Conservation (phyloP, 148 eudicot genomes). For the Rhododendron ferrugineum region DNA sequence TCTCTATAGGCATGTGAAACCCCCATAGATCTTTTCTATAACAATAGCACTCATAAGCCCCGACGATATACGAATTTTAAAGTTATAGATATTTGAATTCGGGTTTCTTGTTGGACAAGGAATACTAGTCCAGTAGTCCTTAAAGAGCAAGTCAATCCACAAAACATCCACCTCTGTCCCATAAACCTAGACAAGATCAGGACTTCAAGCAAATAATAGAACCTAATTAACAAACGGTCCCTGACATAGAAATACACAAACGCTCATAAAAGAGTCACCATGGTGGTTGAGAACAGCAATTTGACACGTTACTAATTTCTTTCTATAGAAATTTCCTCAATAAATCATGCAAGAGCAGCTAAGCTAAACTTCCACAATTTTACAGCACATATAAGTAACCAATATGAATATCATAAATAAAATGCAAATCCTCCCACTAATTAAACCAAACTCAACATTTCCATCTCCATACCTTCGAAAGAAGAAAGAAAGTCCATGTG, state of each 20-base stretch:
- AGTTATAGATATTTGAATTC: background rate
- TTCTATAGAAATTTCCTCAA: background rate
- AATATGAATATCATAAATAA: background rate
- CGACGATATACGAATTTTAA: background rate
- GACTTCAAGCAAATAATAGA: background rate
- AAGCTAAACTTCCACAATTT: background rate
- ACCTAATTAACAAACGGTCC: background rate
- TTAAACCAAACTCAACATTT: background rate
- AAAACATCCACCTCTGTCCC: background rate
- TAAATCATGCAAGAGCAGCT: background rate
- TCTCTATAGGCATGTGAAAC: background rate
- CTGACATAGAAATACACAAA: background rate
- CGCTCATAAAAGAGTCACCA: background rate
- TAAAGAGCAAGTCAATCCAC: background rate
- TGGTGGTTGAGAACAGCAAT: background rate
- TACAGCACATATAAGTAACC: background rate
- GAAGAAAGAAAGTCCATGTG: slow-evolving; percentile 98
- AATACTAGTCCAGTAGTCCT: background rate
- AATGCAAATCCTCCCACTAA: background rate
- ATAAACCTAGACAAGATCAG: background rate
- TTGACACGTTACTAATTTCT: background rate
- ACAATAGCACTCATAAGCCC: background rate
- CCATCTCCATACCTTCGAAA: slow-evolving; percentile 51
- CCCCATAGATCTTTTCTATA: background rate
- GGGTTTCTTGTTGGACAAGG: background rate